Base-by-base conservation (phyloP, 306 rosid genomes). In the Hylodesmum podocarpum region DNA sequence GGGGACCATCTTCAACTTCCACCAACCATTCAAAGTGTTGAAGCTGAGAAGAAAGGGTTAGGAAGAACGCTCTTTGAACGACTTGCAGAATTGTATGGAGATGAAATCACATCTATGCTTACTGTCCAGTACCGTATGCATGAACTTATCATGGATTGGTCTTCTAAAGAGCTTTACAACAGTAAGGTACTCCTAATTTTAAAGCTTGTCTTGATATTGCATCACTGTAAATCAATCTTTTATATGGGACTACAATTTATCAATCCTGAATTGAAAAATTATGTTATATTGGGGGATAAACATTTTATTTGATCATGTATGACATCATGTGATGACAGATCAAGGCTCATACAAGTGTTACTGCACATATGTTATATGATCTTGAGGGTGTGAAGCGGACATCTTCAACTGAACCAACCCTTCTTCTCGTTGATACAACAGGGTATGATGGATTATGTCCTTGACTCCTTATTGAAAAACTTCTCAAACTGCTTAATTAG, bases 1-100 rank as follows among this genome's bases (percentile, higher is more conserved):
- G 99, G 99, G 76, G 99, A 95, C 79, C 99, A 95, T 85, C 97
- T 95, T 83, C 99, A 95, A 88, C 97, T 95, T 73, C 99, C 99
- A 74, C 99, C 99, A 22, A 95, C 97, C 83, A 95, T 95, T 77
- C 97, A 95, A 88, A 95, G 99, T 86, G 96, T 83, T 83, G 99
- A 95, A 87, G 99, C 99, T 51, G 97, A 95, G 93, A 95, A 87
- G 90, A 95, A 89, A 78, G 99, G 99, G 71, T 83, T 95, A 82
- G 96, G 99, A 78, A 88, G 91, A 87, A 95, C 97, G 59, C 94
- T 92, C 24, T 95, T 92, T 80, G 99, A 95, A 85, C 92, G 99
- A 73, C 97, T 95, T 82, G 96, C 89, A 3, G 93, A 88, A 46
- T 83, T 86, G 85, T 90, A 92, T 78, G 94, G 89, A 72, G 86